Evolutionary conservation across 1,139 yeast genomes (phyloP).

Genomic region (Oligophagozyma castellii): DNA sequence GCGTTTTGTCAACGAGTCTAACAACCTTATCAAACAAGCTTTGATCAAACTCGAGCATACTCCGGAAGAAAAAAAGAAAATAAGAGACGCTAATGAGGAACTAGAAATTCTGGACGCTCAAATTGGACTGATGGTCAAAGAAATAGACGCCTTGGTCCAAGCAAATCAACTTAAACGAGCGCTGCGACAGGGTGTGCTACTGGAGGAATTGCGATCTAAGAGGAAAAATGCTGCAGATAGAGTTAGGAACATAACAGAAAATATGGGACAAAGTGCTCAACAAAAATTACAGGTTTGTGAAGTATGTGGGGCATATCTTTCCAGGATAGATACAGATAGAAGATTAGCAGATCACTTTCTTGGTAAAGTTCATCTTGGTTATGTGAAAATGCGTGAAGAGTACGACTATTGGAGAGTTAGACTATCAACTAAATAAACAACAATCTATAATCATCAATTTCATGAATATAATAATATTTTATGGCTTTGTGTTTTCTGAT

Average conservation of each 20-base stretch:
- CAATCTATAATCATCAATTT: too few species aligned
- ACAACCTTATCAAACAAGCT: slow-evolving; percentile 51
- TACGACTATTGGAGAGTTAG: slow-evolving; percentile 15
- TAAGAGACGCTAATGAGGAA: slow-evolving; percentile 49
- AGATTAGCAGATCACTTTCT: slow-evolving; percentile 84
- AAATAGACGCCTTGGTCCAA: slow-evolving; percentile 43
- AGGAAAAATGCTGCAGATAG: slow-evolving; percentile 38
- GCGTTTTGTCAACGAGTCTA: slow-evolving; percentile 49
- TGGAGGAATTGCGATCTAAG: slow-evolving; percentile 32
- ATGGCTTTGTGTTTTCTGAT: too few species aligned
- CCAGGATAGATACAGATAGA: slow-evolving; percentile 77
- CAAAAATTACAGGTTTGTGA: slow-evolving; percentile 87
- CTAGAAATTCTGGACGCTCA: slow-evolving; percentile 53
- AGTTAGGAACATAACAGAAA: slow-evolving; percentile 52
- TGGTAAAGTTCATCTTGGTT: slow-evolving; percentile 79
- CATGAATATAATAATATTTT: too few species aligned
- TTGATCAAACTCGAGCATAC: slow-evolving; percentile 60
- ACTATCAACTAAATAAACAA: too few species aligned
- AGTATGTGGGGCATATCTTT: slow-evolving; percentile 81
- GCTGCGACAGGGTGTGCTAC: slow-evolving; percentile 29
- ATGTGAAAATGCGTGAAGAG: slow-evolving; percentile 60
- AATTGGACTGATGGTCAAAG: slow-evolving; percentile 59
- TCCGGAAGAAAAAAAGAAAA: slow-evolving; percentile 58
- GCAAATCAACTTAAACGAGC: slow-evolving; percentile 41
- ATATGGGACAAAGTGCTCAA: slow-evolving; percentile 74